Evolutionary conservation across 176 grass and related monocot genomes (phyloP).

Genomic region (Raddia distichophylla): DNA sequence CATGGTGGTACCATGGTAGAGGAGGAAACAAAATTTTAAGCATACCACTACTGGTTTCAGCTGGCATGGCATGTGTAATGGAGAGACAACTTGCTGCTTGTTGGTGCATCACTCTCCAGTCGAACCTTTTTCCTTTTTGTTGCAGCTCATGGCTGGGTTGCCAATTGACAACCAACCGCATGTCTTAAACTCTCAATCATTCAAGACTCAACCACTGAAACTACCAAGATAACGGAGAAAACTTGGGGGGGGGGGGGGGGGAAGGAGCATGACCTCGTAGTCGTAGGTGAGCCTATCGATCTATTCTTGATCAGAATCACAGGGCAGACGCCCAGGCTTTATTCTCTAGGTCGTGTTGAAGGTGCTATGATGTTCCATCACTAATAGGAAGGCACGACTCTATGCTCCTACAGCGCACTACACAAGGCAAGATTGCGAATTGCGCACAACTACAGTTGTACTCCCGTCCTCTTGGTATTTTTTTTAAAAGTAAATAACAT

Average conservation of each 20-base stretch:
- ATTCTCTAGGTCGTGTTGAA: neutral
- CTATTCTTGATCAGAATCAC: constrained; percentile 9
- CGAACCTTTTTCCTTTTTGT: neutral
- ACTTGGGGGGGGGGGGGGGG: neutral
- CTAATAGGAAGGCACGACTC: too few species aligned
- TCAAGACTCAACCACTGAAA: constrained; percentile 25
- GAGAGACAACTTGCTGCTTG: constrained; percentile 34
- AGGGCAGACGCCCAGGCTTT: neutral
- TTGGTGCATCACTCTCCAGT: constrained; percentile 42
- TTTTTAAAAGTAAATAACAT: too few species aligned
- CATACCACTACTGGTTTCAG: neutral
- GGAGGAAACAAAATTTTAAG: constrained; percentile 2
- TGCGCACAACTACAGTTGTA: too few species aligned
- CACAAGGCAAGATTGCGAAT: too few species aligned
- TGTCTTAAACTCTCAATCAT: neutral
- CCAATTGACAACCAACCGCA: neutral
- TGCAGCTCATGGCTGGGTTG: neutral
- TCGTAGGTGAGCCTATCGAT: neutral
- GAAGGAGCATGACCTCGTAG: neutral
- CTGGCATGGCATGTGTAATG: neutral
- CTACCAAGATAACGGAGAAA: neutral
- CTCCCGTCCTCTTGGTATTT: too few species aligned
- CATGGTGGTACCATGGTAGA: neutral
- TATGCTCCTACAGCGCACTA: too few species aligned
- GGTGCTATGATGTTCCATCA: neutral